phyloP scores from a whole-genome alignment of 2,329 filamentous ascomycete genomes.

The Stagonosporopsis tanaceti region DNA sequence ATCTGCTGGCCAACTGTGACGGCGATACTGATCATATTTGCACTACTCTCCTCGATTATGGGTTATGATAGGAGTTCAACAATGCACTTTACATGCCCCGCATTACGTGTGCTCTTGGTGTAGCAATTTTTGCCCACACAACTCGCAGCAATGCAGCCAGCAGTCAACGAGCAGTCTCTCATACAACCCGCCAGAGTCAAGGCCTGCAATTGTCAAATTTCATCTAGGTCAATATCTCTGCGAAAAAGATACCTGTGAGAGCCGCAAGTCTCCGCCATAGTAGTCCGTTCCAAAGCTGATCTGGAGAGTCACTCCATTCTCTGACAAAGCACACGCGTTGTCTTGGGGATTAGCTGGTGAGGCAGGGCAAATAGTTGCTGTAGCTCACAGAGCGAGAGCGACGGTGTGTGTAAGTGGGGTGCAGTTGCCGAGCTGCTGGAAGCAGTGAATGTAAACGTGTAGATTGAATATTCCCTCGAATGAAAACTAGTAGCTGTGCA shows the following conservation, averaged over 20 bases:
- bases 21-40: not conserved
- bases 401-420: not conserved
- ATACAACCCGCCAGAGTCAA: not conserved
- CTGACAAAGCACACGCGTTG: not conserved
- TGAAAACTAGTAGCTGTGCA: no score
- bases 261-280: not conserved
- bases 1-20: not conserved
- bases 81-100: not conserved
- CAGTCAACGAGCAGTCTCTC: not conserved
- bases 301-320: not conserved
- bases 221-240: not conserved
- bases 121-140: slow-evolving; percentile 5
- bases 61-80: not conserved
- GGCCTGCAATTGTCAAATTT: not conserved
- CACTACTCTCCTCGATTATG: not conserved
- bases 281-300: not conserved
- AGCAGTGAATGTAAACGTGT: no score
- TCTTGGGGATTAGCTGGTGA: not conserved
- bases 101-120: not conserved
- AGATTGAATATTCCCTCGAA: no score
- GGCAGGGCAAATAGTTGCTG: not conserved
- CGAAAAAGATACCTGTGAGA: not conserved
- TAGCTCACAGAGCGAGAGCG: not conserved
- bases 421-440: not conserved
- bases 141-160: not conserved